Evolutionary conservation across 1,284 basidiomycete genomes (phyloP), one percentile per base, ranked within the genome.

Genomic region (Ceratobasidium sp.): DNA sequence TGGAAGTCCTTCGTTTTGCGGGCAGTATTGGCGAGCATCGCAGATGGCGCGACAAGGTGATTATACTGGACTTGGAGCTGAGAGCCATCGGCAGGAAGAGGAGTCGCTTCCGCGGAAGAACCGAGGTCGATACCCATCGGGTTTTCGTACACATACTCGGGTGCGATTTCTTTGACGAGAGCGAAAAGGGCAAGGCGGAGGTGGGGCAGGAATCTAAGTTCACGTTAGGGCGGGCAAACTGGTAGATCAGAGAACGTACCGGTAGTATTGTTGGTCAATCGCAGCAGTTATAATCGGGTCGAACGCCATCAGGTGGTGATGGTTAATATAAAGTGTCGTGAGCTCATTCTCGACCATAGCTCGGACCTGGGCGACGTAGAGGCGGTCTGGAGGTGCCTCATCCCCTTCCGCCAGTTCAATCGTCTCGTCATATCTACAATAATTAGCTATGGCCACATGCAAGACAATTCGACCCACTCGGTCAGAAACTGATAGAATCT

Each of bases 281-380:
- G 97, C 97, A 75, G 93, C 90, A 0, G 97, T 96, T 11, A 99
- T 90, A 0, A 96, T 91, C 78, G 97, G 95, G 81, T 99, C 96
- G 74, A 91, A 89, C 80, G 93, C 90, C 27, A 98, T 88, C 27
- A 99, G 87, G 82, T 99, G 97, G 15, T 90, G 89, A 78, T 93
- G 99, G 85, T 99, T 97, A 82, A 99, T 93, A 80, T 98, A 99
- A 79, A 99, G 91, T 0, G 97, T 99, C 1, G 95, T 95, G 66
- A 97, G 87, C 81, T 96, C 92, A 81, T 94, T 96, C 81, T 97
- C 93, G 76, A 93, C 91, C 93, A 99, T 95, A 45, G 91, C 92
- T 81, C 93, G 91, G 79, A 99, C 93, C 84, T 98, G 96, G 75
- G 95, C 91, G 78, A 99, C 87, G 82, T 99, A 98, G 77, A 93